These are phyloP conservation scores for Candida palmyrensis DNA, from an alignment of 805 yeast species.

Conservation along the genomic window DNA sequence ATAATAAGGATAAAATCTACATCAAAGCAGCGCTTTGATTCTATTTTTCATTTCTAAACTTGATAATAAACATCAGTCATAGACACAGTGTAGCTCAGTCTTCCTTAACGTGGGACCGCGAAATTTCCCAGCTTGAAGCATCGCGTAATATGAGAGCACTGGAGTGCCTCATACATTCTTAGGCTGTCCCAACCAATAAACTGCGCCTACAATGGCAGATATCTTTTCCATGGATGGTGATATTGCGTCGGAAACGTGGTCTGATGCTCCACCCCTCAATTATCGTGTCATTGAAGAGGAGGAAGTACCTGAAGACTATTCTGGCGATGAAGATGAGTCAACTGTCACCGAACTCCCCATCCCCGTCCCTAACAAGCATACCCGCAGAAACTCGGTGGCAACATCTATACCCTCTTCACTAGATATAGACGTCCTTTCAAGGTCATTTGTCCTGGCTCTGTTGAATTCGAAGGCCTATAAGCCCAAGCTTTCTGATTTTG, in stretches of 20 bases:
- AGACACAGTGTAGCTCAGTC: too few species aligned
- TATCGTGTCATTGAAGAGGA: conserved; percentile 18
- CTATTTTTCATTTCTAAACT: too few species aligned
- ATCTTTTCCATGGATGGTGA: conserved; percentile 34
- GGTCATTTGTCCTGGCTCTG: conserved; percentile 21
- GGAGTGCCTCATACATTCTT: too few species aligned
- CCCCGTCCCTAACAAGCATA: conserved; percentile 13
- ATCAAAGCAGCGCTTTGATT: conserved; percentile 17
- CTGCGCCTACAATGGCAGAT: too few species aligned
- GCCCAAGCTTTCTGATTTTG: conserved; percentile 33
- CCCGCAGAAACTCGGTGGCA: conserved; percentile 16
- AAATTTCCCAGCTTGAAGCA: too few species aligned
- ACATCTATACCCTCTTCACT: conserved; percentile 32
- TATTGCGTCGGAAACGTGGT: conserved; percentile 1
- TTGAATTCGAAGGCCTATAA: conserved; percentile 16
- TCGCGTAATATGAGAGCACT: too few species aligned
- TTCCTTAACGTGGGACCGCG: too few species aligned
- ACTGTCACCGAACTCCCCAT: conserved; percentile 13
- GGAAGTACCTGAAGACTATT: conserved; percentile 3
- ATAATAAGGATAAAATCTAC: conserved; percentile 15
- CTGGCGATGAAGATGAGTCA: conserved; percentile 7
- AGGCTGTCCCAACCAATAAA: too few species aligned
- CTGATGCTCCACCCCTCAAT: conserved; percentile 15
- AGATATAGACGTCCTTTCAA: conserved; percentile 16
- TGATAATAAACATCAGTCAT: too few species aligned